Evolutionary conservation across 2,329 filamentous ascomycete species (phyloP), one percentile per base, ranked within the genome.

Genomic region (Alternaria ethzedia): DNA sequence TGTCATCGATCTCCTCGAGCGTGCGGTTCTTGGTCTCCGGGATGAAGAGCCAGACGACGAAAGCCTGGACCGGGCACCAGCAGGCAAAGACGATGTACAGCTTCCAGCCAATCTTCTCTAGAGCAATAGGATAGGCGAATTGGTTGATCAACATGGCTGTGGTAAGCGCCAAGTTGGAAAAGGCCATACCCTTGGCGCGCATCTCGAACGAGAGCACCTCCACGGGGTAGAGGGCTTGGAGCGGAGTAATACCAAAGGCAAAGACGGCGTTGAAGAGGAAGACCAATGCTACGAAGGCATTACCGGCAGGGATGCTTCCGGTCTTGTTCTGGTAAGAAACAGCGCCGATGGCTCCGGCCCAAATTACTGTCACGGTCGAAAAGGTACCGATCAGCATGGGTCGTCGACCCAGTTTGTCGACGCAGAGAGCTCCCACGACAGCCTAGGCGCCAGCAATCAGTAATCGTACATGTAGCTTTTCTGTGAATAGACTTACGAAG

Each of bases 161-260:
- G 13, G 60, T 73, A 49, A 74, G 56, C 0, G 72, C 54, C 45
- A 74, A 54, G 43, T 64, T 63, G 28, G 66, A 70, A 52, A 75
- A 72, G 11, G 71, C 73, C 71, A 75, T 75, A 15, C 73, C 73
- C 62, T 80, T 79, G 23, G 76, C 78, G 30, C 77, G 71, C 21
- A 77, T 79, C 43, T 74, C 71, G 61, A 77, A 78, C 41, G 75
- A 74, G 44, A 80, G 73, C n/a, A 75, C 73, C 47, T 80, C 78
- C 11, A 76, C 74, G 13, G 75, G 69, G 58, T 78, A 79, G 1
- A 79, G 65, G 1, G 73, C 75, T 56, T 75, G 76, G 6, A 79
- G 70, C 12, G 78, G 77, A 4, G 78, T 80, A 63, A 76, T 75
- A 54, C 77, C 78, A 44, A 73, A 72, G 9, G 73, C 61, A 61